phyloP scores from a whole-genome alignment of 257 asterid species.

The Solanum bulbocastanum region DNA sequence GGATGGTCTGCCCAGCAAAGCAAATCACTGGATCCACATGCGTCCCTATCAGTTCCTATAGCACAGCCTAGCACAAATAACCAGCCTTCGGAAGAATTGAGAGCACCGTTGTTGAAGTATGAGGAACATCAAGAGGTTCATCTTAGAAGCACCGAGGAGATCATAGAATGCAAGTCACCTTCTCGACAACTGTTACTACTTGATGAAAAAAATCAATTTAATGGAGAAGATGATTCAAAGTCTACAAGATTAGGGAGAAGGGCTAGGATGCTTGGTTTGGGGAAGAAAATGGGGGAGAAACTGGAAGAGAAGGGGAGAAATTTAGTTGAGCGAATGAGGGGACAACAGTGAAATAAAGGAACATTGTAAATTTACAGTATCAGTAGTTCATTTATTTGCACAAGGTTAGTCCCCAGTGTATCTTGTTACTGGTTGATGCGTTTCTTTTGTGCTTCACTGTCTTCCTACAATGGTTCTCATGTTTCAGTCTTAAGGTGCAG shows the following conservation, averaged over 20 bases:
- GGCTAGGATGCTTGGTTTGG: constrained; percentile 74
- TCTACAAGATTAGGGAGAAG: constrained; percentile 41
- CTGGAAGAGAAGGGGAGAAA: constrained; percentile 74
- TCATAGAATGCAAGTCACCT: constrained; percentile 2
- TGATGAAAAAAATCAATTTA: constrained; percentile 22
- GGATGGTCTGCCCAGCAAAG: neutral
- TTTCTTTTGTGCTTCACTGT: neutral
- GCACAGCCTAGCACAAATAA: constrained; percentile 17
- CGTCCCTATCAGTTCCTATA: neutral
- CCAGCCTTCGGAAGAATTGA: constrained; percentile 25
- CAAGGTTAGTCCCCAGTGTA: neutral
- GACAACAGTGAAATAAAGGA: constrained; percentile 19
- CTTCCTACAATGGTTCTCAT: neutral
- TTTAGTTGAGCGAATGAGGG: constrained; percentile 79
- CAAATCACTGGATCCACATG: constrained; percentile 20
- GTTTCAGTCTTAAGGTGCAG: neutral
- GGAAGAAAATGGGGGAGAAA: constrained; percentile 90
- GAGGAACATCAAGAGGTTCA: constrained; percentile 27
- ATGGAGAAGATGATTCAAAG: constrained; percentile 45
- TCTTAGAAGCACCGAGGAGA: constrained; percentile 19
- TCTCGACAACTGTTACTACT: constrained; percentile 24
- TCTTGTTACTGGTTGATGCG: neutral
- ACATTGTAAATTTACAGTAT: neutral
- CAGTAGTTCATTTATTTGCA: neutral
- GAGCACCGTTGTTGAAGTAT: constrained; percentile 30